Conservation (phyloP, 768 basidiomycete species). For the Mrakia frigida region DNA sequence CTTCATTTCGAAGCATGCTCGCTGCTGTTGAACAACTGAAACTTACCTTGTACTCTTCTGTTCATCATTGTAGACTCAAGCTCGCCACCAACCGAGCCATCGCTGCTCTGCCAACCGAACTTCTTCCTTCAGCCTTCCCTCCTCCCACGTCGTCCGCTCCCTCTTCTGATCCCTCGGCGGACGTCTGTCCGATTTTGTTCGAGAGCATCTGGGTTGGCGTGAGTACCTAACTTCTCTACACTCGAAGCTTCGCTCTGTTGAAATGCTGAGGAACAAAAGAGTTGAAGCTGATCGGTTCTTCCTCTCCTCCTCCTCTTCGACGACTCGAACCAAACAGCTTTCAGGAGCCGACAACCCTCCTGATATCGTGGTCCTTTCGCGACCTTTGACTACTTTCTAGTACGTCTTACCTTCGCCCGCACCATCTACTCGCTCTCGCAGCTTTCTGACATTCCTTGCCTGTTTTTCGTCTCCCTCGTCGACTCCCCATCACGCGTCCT, state of each 20-base stretch:
- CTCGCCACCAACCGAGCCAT: not conserved
- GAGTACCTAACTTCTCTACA: not conserved
- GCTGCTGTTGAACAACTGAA: too few relatives aligned
- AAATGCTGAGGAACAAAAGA: too few relatives aligned
- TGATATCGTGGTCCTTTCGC: not conserved
- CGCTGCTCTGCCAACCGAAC: not conserved
- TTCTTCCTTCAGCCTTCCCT: not conserved
- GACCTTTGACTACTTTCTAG: slow-evolving; percentile 2
- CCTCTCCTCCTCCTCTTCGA: not conserved
- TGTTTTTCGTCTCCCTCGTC: too few relatives aligned
- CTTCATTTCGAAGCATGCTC: too few relatives aligned
- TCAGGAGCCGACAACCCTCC: slow-evolving; percentile 20
- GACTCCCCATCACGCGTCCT: not conserved
- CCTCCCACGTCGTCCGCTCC: not conserved
- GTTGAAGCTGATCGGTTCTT: not conserved
- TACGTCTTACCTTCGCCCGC: not conserved
- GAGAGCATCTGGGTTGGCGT: slow-evolving; percentile 26
- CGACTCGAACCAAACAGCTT: not conserved
- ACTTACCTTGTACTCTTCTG: too few relatives aligned
- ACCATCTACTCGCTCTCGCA: not conserved
- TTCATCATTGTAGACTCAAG: not conserved
- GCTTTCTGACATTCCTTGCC: not conserved
- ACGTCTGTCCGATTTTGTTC: not conserved
- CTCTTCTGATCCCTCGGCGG: not conserved
- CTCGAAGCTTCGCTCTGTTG: too few relatives aligned